Conservation (phyloP, 345 rosid species). For the Euphorbia lathyris region DNA sequence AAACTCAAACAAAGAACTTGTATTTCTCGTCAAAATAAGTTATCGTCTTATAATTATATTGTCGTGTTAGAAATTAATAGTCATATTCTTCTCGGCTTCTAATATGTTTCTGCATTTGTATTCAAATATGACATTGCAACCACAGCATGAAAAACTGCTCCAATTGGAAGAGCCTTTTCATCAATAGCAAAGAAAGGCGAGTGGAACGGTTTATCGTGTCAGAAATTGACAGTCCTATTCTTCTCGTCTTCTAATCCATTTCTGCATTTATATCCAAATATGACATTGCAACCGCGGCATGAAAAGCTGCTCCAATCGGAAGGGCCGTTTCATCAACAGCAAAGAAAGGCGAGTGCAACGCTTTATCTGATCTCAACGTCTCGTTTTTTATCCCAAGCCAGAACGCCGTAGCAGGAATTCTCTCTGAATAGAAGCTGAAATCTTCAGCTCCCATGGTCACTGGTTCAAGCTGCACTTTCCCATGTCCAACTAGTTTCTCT, state of each 20-base stretch:
- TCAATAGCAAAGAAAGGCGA: slow-evolving; percentile 59
- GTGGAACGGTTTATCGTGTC: slow-evolving; percentile 51
- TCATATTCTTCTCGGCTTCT: no score
- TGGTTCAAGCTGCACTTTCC: slow-evolving; percentile 47
- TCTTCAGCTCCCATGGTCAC: slow-evolving; percentile 68
- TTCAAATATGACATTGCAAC: slow-evolving; percentile 59
- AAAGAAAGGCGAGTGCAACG: slow-evolving; percentile 61
- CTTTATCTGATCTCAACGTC: slow-evolving; percentile 42
- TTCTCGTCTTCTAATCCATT: neutral
- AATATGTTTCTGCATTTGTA: slow-evolving; percentile 18
- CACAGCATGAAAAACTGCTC: slow-evolving; percentile 65
- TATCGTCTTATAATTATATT: no score
- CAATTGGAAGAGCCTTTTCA: slow-evolving; percentile 59
- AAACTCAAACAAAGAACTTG: no score
- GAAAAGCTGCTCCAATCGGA: slow-evolving; percentile 64
- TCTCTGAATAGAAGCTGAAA: slow-evolving; percentile 65
- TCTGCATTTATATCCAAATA: slow-evolving; percentile 43
- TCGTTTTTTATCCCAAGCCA: slow-evolving; percentile 53
- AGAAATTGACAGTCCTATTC: no score
- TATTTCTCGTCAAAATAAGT: no score
- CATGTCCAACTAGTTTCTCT: slow-evolving; percentile 47
- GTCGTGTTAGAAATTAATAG: no score
- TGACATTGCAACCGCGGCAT: slow-evolving; percentile 59
- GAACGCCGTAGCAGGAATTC: slow-evolving; percentile 50
- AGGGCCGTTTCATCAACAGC: slow-evolving; percentile 59